Evolutionary conservation across 805 yeast species (phyloP), one percentile per base, ranked within the genome.

Genomic region (Clavispora santaluciae): DNA sequence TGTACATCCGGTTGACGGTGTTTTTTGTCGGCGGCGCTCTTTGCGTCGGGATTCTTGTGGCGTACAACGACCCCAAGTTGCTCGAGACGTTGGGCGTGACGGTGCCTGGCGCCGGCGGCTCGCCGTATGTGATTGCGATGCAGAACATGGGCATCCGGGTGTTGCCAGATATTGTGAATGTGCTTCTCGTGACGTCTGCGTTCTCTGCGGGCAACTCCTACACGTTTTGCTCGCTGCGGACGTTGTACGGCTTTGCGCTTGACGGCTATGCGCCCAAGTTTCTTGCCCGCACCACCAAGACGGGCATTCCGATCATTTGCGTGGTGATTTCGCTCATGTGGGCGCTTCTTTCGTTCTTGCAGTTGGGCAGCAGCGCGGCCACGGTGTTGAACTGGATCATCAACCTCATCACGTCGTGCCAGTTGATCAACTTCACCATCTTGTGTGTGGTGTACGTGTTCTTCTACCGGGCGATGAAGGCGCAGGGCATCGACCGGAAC

Each of bases 121-220:
- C 93, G 12, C 95, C 95, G 29, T 86, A 86, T 54, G 90, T 86
- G 39, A 81, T 86, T 55, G 95, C 95, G 36, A 81, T 86, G 54
- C 75, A 75, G 46, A 75, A 74, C 50, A 85, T 88, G 13, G 61
- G 71, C 15, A 85, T 86, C 46, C 53, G 59, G 7, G 90, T 78
- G 1, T 66, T 87, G 46, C 89, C 89, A 28, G 84, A 82, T 50
- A 73, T 88, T 36, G 70, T 88, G 55, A 88, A 88, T 59, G 91
- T 82, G 2, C 80, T 86, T 59, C 83, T 88, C 50, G 63, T 88
- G 55, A 63, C 85, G 30, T 83, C 86, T 48, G 89, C 86, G 43
- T 76, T 86, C 57, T 83, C 91, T 9, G 95, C 95, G 35, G 81
- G 86, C 9, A 86, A 85, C 65, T 82, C 89, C 2, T 89, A 82